Base-by-base conservation (phyloP, 176 grass and related monocot genomes). In the Eremochloa ophiuroides region DNA sequence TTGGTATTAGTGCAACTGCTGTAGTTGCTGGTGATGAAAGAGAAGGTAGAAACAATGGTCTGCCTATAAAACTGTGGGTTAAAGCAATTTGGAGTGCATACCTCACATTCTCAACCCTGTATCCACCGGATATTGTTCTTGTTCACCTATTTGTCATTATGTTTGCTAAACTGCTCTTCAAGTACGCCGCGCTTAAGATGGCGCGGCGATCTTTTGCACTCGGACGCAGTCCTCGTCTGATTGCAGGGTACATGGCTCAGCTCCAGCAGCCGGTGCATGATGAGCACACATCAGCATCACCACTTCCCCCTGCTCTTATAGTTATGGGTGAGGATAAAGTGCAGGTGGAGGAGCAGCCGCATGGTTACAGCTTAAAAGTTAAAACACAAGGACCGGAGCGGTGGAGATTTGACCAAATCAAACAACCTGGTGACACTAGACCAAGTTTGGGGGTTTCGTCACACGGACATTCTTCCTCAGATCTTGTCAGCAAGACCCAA, bases 361-460 rank as follows among this genome's bases (percentile, higher is more conserved):
- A 33, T 33, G 62, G 62, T 15, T 62, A 16, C 13, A 30, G 2
- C 60, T n/a, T n/a, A n/a, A n/a, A n/a, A n/a, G n/a, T 62, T 62
- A 10, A n/a, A n/a, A 55, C 1, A n/a, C 26, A 6, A 29, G 5
- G 12, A 7, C 10, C 59, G 13, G 0, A 14, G 27, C 16, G 9
- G 16, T 7, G 1, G 5, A 6, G 5, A 4, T n/a, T n/a, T n/a
- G 10, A 14, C 10, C 0, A 35, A 1, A 2, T 8, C 2, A 7
- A 26, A 1, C 2, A 33, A 2, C 0, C 29, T 83, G 9, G 61
- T 83, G 7, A 67, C 71, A 2, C 0, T 83, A 8, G 71, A 83
- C 1, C 7, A 14, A 56, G 44, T 75, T 53, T 75, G 30, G 61
- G 6, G 10, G 17, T 9, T 23, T 4, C 7, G 56, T 10, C 31